Conservation (phyloP, 371 early-diverging fungal genomes). For the Mortierella sp. region DNA sequence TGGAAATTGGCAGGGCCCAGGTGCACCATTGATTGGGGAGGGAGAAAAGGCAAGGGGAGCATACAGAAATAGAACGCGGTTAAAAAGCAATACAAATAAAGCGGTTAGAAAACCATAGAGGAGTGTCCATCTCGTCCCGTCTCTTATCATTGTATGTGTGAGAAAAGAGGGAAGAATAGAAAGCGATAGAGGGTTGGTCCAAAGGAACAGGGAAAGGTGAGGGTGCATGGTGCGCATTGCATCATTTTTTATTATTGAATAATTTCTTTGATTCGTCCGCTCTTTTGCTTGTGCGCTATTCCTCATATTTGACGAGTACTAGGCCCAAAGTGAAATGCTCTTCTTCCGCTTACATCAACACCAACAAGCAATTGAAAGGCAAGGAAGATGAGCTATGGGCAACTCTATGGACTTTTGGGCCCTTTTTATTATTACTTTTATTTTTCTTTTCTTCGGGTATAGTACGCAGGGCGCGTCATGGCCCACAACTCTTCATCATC, state of each 20-base stretch:
- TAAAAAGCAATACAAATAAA: neutral
- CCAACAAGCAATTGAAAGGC: neutral
- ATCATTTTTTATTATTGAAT: neutral
- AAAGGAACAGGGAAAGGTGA: neutral
- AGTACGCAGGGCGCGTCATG: neutral
- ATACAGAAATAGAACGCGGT: neutral
- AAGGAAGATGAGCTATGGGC: neutral
- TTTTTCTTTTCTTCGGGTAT: neutral
- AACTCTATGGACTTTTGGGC: constrained; percentile 7
- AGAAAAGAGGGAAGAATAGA: neutral
- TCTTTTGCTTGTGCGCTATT: neutral
- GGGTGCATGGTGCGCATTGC: constrained; percentile 6
- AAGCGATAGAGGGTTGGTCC: neutral
- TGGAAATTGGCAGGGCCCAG: neutral
- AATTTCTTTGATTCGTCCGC: neutral
- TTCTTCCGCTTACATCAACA: constrained; percentile 1
- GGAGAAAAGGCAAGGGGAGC: neutral
- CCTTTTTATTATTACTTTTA: neutral
- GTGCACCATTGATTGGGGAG: neutral
- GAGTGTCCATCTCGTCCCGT: neutral
- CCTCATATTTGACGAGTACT: neutral
- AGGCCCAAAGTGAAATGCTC: neutral
- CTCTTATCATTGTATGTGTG: neutral
- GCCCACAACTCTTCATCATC: constrained; percentile 2
- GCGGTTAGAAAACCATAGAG: constrained; percentile 8